phyloP scores from a whole-genome alignment of 2,329 filamentous ascomycete genomes.

The Trichoderma sp. region DNA sequence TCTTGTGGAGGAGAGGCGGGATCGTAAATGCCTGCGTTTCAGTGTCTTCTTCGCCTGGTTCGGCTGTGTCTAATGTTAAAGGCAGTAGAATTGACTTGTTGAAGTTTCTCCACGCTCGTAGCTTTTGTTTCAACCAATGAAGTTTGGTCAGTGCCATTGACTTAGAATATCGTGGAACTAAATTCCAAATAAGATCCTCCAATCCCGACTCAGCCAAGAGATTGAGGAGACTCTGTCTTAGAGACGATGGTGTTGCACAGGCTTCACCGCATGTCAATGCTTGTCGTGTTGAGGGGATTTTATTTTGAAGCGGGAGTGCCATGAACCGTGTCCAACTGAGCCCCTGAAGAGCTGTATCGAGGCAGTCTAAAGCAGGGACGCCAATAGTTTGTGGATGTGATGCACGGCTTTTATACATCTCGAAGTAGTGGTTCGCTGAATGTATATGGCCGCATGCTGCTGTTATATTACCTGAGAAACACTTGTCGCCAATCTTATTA shows the following conservation, averaged over 20 bases:
- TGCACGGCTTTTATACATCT: neutral
- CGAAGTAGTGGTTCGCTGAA: slow-evolving; percentile 6
- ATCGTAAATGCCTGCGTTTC: neutral
- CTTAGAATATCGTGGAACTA: neutral
- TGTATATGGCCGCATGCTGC: neutral
- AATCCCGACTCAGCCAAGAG: neutral
- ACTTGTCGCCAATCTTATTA: neutral
- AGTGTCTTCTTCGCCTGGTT: neutral
- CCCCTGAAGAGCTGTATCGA: neutral
- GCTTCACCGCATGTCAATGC: neutral
- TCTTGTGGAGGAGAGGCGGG: neutral
- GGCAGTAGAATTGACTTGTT: neutral
- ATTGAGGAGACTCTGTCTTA: neutral
- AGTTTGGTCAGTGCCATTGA: neutral
- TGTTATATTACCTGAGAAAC: neutral
- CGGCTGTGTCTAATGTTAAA: neutral
- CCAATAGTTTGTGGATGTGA: neutral
- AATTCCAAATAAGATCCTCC: neutral
- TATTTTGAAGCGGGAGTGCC: neutral
- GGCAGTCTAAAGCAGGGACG: neutral
- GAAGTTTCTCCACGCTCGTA: neutral
- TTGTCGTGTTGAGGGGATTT: neutral
- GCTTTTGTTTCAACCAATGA: neutral
- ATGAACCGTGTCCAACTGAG: neutral
- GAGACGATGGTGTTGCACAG: neutral